Base-by-base conservation (phyloP, 371 early-diverging fungal genomes). In the Mucor sp. region DNA sequence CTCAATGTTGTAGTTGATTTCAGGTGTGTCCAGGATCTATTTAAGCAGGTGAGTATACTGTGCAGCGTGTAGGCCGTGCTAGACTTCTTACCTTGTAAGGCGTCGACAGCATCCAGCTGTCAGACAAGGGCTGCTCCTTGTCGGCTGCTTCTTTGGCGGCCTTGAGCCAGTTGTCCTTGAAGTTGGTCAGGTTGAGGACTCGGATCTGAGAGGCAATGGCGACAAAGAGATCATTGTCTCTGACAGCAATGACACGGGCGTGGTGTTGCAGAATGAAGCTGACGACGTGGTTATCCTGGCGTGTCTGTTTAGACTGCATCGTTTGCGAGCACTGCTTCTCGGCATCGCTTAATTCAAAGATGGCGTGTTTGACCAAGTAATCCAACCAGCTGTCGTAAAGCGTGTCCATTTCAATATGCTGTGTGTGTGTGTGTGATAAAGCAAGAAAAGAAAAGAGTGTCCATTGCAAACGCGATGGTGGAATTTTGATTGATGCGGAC, bases 101-200 rank as follows among this genome's bases (percentile, higher is more conserved):
- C 14, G 80, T 60, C 1, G 76, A 58, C 12, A 68, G 47, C 44
- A 84, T 69, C 81, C 79, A 81, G 19, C n/a, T 50, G 5, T 57
- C 63, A 8, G 30, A 28, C 32, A 62, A 21, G 23, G 21, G 44
- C 4, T 53, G 30, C 1, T 58, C 25, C 19, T 74, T 57, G 19
- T 62, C 44, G 32, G 12, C 33, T 23, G 71, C 68, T 33, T 69
- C 62, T 19, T 74, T 58, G 12, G 72, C 63, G 8, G 66, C 68
- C 25, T 64, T 50, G 21, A 80, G 44, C 84, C 84, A 84, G 17
- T 72, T 41, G 53, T 81, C 72, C 59, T 84, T 84, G 19, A 76
- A 74, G 37, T 65, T 63, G 19, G 69, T 66, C 39, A 84, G 60
- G 43, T 76, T 75, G 44, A 84, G 61, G 0, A 73, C 70, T 67